Evolutionary conservation across 2,329 filamentous ascomycete genomes (phyloP).

Genomic region (Monilinia aucupariae): DNA sequence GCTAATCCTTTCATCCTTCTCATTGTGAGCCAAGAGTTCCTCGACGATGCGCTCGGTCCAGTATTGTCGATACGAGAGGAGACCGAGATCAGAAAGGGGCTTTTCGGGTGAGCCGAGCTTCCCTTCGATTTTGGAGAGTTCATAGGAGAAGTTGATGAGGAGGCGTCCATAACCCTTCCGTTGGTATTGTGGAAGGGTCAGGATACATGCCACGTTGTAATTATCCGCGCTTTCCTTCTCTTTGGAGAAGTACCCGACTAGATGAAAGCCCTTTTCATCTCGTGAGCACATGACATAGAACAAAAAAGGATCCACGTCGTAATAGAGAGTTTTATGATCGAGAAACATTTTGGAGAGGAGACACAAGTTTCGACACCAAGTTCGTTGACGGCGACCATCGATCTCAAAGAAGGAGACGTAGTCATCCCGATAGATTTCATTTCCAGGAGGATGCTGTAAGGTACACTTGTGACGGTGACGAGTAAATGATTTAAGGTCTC

Average conservation of each 20-base stretch:
- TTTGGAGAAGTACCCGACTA: constrained; percentile 99
- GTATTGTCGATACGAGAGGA: constrained; percentile 92
- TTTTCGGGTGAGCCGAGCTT: constrained; percentile 97
- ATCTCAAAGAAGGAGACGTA: constrained; percentile 96
- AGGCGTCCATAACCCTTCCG: constrained; percentile 89
- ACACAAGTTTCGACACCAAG: constrained; percentile 95
- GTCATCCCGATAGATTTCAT: constrained; percentile 95
- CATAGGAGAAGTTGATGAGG: constrained; percentile 95
- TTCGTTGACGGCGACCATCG: constrained; percentile 86
- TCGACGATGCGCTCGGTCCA: constrained; percentile 96
- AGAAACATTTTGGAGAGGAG: constrained; percentile 93
- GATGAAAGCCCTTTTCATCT: constrained; percentile 83
- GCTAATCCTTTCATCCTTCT: constrained; percentile 65
- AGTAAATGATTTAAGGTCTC: constrained; percentile 72
- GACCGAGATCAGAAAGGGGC: constrained; percentile 85
- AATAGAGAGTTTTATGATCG: constrained; percentile 97
- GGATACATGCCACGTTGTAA: constrained; percentile 97
- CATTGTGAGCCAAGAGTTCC: constrained; percentile 67
- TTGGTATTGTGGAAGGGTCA: constrained; percentile 94
- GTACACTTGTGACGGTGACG: constrained; percentile 88
- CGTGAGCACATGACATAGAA: constrained; percentile 97
- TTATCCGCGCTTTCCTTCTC: constrained; percentile 96
- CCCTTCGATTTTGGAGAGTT: constrained; percentile 88
- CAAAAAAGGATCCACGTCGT: constrained; percentile 97
- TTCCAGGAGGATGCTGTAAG: constrained; percentile 86